Conservation (phyloP, 805 yeast genomes). For the Metschnikowia reukaufii region DNA sequence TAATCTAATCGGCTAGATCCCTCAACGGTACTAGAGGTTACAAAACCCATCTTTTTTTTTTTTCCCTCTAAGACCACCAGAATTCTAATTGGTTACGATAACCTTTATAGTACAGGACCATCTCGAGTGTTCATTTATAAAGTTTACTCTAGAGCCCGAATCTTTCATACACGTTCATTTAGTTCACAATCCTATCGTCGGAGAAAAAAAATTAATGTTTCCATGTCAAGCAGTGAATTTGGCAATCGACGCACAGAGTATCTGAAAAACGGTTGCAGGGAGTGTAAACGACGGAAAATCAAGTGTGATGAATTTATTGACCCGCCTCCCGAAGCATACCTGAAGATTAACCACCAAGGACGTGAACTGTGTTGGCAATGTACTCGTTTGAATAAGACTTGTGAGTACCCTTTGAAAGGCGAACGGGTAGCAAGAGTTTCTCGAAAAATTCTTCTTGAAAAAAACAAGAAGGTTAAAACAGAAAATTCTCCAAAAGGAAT, state of each 20-base stretch:
- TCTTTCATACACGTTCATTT: no score
- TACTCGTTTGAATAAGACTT: constrained; percentile 31
- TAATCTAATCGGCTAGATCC: neutral
- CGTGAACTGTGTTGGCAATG: constrained; percentile 39
- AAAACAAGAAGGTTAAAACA: neutral
- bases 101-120: neutral
- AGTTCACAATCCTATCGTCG: no score
- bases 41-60: no score
- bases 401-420: constrained; percentile 38
- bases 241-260: constrained; percentile 23
- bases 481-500: no score
- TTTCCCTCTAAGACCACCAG: neutral
- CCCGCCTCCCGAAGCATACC: constrained; percentile 18
- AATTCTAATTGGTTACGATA: no score
- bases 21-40: no score
- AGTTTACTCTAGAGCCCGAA: neutral
- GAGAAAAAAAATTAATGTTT: constrained; percentile 1
- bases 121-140: neutral
- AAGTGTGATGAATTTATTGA: constrained; percentile 36
- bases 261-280: constrained; percentile 42
- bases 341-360: constrained; percentile 18
- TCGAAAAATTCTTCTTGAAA: constrained; percentile 13
- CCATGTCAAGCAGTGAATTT: constrained; percentile 3
- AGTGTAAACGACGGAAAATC: constrained; percentile 44
- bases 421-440: constrained; percentile 37